These are phyloP conservation scores for Neurospora hispaniola DNA, from an alignment of 495 filamentous ascomycete species.

Conservation along the genomic window DNA sequence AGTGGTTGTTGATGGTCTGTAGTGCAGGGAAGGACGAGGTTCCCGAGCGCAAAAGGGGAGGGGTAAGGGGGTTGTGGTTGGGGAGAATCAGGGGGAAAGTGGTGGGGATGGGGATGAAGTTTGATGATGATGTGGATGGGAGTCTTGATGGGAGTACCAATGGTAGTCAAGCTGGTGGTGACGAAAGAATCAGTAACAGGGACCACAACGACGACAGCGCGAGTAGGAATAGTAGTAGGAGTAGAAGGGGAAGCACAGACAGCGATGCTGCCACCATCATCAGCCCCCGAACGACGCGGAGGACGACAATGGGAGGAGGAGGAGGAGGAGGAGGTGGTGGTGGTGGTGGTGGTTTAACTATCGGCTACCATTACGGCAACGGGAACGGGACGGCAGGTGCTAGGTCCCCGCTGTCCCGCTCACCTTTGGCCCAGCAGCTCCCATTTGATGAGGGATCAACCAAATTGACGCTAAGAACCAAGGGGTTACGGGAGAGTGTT, in stretches of 20 bases:
- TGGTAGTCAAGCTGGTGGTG: neutral
- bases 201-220: too few relatives aligned
- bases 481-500: conserved; percentile 37
- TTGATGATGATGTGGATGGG: conserved; percentile 2
- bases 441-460: conserved; percentile 30
- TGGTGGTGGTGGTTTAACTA: conserved; percentile 7
- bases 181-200: neutral
- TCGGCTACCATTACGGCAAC: neutral
- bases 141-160: neutral
- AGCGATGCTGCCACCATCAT: conserved; percentile 29
- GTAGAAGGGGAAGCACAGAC: conserved; percentile 37
- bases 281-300: neutral
- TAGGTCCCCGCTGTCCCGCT: neutral
- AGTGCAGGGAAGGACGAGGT: conserved; percentile 68
- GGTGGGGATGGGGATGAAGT: conserved; percentile 10
- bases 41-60: conserved; percentile 67
- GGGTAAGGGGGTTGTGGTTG: conserved; percentile 54
- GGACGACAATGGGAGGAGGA: too few relatives aligned
- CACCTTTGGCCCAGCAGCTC: conserved; percentile 11
- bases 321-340: too few relatives aligned
- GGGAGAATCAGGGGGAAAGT: conserved; percentile 24
- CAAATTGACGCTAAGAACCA: conserved; percentile 34
- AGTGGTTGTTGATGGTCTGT: conserved; percentile 81
- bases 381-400: neutral
- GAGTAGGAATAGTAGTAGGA: conserved; percentile 15